A percentile compares a stretch with the other conserved stretches of the same genome.
Evolutionary conservation across 495 filamentous ascomycete species (phyloP).

Genomic region (Podospora comata): DNA sequence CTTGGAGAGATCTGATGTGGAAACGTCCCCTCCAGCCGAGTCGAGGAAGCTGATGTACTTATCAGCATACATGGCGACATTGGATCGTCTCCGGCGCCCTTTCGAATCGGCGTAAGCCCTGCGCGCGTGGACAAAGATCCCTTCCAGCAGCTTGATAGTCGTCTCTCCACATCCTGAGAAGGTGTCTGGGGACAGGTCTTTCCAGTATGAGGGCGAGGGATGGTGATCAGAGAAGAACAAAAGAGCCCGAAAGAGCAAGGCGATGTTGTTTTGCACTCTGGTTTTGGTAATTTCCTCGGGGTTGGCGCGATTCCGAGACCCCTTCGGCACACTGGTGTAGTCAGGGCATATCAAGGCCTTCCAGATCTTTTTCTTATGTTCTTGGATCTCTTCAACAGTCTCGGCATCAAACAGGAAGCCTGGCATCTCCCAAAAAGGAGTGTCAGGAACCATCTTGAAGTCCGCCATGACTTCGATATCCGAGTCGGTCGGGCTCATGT

Average conservation of each 20-base stretch:
- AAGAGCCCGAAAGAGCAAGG: conserved; percentile 13
- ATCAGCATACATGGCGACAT: not conserved
- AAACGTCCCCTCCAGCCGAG: not conserved
- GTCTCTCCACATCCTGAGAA: not conserved
- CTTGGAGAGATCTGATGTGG: not conserved
- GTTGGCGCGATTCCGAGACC: not conserved
- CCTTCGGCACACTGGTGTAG: not conserved
- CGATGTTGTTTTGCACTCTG: conserved; percentile 11
- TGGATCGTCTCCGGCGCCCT: not conserved
- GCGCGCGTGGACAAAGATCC: not conserved
- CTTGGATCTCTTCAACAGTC: not conserved
- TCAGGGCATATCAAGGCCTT: not conserved
- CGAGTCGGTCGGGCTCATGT: not conserved
- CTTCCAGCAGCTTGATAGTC: not conserved
- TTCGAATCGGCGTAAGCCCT: not conserved
- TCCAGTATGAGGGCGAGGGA: not conserved
- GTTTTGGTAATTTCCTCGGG: not conserved
- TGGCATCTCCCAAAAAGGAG: not conserved
- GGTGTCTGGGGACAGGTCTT: not conserved
- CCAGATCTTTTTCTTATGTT: not conserved
- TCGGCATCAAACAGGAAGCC: not conserved
- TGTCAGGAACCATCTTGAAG: not conserved
- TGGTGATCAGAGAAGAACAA: conserved; percentile 1
- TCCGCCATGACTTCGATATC: not conserved
- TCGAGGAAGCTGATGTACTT: not conserved